These are phyloP conservation scores for Penicillium daleae DNA, from an alignment of 495 filamentous ascomycete species.

Conservation along the genomic window DNA sequence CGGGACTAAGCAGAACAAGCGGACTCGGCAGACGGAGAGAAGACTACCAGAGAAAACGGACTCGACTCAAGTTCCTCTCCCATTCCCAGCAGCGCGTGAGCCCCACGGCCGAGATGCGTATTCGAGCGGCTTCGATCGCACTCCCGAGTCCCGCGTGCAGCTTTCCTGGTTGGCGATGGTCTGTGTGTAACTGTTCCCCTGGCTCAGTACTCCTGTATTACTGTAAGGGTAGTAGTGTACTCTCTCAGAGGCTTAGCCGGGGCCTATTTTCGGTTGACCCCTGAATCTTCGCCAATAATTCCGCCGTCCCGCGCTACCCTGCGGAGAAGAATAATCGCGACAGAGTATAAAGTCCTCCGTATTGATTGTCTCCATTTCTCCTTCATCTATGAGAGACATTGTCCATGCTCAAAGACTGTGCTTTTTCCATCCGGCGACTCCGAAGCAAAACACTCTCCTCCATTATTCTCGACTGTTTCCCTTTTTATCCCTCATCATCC, in stretches of 20 bases:
- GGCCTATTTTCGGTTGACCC: background rate
- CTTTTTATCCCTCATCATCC: background rate
- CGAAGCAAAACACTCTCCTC: background rate
- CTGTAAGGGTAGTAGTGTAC: too few relatives aligned
- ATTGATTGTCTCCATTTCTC: background rate
- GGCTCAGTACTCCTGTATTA: too few relatives aligned
- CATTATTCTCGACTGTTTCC: background rate
- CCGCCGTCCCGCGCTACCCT: background rate
- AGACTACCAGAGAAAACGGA: background rate
- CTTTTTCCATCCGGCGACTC: background rate
- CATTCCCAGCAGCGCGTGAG: background rate
- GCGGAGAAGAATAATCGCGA: background rate
- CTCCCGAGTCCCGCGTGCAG: background rate
- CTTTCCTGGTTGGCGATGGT: background rate
- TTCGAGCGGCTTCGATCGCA: slow-evolving; percentile 3
- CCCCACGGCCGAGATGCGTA: background rate
- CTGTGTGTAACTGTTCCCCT: background rate
- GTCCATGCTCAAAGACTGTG: background rate
- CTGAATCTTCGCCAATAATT: background rate
- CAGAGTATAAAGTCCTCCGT: background rate
- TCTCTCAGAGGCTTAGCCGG: too few relatives aligned
- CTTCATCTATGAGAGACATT: background rate
- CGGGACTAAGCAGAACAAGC: background rate
- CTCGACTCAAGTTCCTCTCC: background rate
- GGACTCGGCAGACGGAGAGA: background rate